phyloP scores from a whole-genome alignment of 768 basidiomycete genomes.

The Sutorius australiensis region DNA sequence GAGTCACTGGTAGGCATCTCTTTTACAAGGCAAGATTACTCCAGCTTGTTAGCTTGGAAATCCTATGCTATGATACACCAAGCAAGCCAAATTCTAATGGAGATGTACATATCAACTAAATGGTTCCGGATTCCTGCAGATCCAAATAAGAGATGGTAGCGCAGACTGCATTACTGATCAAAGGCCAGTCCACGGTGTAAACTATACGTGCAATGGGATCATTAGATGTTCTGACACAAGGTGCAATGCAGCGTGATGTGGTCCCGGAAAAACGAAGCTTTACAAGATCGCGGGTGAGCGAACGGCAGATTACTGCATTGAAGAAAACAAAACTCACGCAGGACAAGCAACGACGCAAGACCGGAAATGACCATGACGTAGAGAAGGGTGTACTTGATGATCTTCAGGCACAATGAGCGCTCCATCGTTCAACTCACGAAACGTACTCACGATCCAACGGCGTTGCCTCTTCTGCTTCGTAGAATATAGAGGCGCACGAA shows the following conservation, averaged over 20 bases:
- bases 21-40: not conserved
- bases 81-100: slow-evolving; percentile 17
- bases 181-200: slow-evolving; percentile 9
- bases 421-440: not conserved
- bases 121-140: slow-evolving; percentile 20
- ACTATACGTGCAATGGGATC: slow-evolving; percentile 21
- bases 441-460: slow-evolving; percentile 72
- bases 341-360: slow-evolving; percentile 75
- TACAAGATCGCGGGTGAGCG: slow-evolving; percentile 14
- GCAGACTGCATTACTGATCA: not conserved
- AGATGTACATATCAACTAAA: slow-evolving; percentile 27
- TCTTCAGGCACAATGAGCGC: slow-evolving; percentile 36
- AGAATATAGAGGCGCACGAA: slow-evolving; percentile 88
- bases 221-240: slow-evolving; percentile 82
- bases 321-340: slow-evolving; percentile 55
- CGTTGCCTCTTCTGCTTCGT: slow-evolving; percentile 91
- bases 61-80: slow-evolving; percentile 30
- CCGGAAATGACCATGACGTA: slow-evolving; percentile 74
- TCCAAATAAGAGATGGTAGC: slow-evolving; percentile 8
- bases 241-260: slow-evolving; percentile 75
- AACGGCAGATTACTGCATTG: not conserved
- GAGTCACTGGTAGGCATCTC: not conserved
- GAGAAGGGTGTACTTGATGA: slow-evolving; percentile 81
- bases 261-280: slow-evolving; percentile 80
- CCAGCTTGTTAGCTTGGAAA: slow-evolving; percentile 12